These are phyloP conservation scores for Pleoardoris graminearum DNA, from an alignment of 2,329 filamentous ascomycete species.

Conservation along the genomic window DNA sequence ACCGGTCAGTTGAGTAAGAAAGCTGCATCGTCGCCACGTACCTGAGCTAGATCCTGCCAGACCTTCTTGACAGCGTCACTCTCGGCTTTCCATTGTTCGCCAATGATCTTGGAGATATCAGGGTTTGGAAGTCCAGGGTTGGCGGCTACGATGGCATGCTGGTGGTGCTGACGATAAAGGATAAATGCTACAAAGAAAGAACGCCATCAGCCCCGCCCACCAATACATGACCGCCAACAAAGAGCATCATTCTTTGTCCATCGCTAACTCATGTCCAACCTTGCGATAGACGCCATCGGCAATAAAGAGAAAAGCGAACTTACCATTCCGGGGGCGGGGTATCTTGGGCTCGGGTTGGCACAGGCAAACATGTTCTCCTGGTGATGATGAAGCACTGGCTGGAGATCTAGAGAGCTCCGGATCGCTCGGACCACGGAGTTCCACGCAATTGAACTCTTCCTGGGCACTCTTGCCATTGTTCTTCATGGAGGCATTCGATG, in stretches of 20 bases:
- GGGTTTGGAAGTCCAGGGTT: slow-evolving; percentile 92
- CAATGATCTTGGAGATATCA: slow-evolving; percentile 96
- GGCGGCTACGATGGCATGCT: slow-evolving; percentile 76
- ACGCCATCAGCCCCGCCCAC: slow-evolving; percentile 12
- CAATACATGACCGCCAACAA: slow-evolving; percentile 31
- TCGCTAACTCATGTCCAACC: slow-evolving; percentile 13
- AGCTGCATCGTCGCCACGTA: slow-evolving; percentile 40
- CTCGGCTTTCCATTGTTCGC: slow-evolving; percentile 85
- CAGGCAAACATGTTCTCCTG: slow-evolving; percentile 61
- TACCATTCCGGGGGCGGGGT: slow-evolving; percentile 71
- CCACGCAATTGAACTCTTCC: slow-evolving; percentile 22
- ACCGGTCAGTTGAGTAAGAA: slow-evolving; percentile 15
- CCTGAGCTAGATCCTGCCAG: slow-evolving; percentile 89
- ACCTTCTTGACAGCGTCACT: slow-evolving; percentile 72
- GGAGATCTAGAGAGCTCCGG: slow-evolving; percentile 24
- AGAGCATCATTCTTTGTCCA: slow-evolving; percentile 34
- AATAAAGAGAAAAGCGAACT: slow-evolving; percentile 44
- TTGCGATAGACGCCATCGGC: slow-evolving; percentile 8
- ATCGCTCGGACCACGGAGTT: slow-evolving; percentile 18
- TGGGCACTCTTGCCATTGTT: slow-evolving; percentile 30
- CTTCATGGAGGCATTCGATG: slow-evolving; percentile 24
- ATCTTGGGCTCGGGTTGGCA: slow-evolving; percentile 74
- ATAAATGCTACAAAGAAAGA: slow-evolving; percentile 77
- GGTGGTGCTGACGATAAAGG: slow-evolving; percentile 91
- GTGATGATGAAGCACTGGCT: slow-evolving; percentile 34